phyloP scores from a whole-genome alignment of 805 yeast genomes.

The Kregervanrija pseudodelftensis region DNA sequence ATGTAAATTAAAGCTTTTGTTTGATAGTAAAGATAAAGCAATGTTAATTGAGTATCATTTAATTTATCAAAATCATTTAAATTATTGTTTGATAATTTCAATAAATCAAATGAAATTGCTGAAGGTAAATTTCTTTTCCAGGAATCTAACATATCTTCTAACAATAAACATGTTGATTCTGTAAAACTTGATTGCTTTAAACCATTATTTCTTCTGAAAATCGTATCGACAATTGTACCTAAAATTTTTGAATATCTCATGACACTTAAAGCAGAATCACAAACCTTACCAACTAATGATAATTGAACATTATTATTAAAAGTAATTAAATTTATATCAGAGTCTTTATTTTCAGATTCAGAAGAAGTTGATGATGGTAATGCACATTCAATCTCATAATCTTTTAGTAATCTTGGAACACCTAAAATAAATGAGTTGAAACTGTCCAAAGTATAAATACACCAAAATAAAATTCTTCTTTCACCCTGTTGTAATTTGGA shows the following conservation, averaged over 20 bases:
- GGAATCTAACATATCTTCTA: constrained; percentile 64
- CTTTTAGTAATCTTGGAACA: constrained; percentile 73
- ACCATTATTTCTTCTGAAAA: constrained; percentile 50
- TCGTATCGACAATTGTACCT: constrained; percentile 65
- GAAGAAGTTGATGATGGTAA: constrained; percentile 47
- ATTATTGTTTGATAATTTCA: constrained; percentile 51
- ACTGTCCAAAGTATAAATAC: constrained; percentile 67
- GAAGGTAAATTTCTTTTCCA: constrained; percentile 72
- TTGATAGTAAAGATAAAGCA: constrained; percentile 53
- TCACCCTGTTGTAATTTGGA: constrained; percentile 72
- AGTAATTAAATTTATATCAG: constrained; percentile 48
- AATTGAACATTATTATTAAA: constrained; percentile 48
- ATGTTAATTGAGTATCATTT: constrained; percentile 41
- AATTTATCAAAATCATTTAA: constrained; percentile 27
- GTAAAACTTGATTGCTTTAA: constrained; percentile 21
- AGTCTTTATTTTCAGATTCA: constrained; percentile 31
- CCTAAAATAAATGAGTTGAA: constrained; percentile 73
- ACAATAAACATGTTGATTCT: constrained; percentile 26
- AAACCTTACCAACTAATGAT: constrained; percentile 64
- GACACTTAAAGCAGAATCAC: constrained; percentile 52
- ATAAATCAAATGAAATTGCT: constrained; percentile 48
- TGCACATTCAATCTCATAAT: constrained; percentile 80
- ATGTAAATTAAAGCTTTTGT: constrained; percentile 58
- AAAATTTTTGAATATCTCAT: constrained; percentile 67
- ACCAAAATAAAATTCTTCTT: constrained; percentile 80